A percentile compares a stretch with the other conserved stretches of the same genome.
These are phyloP conservation scores for Calonectria henricotiae DNA, from an alignment of 2,329 filamentous ascomycete genomes.

Conservation along the genomic window DNA sequence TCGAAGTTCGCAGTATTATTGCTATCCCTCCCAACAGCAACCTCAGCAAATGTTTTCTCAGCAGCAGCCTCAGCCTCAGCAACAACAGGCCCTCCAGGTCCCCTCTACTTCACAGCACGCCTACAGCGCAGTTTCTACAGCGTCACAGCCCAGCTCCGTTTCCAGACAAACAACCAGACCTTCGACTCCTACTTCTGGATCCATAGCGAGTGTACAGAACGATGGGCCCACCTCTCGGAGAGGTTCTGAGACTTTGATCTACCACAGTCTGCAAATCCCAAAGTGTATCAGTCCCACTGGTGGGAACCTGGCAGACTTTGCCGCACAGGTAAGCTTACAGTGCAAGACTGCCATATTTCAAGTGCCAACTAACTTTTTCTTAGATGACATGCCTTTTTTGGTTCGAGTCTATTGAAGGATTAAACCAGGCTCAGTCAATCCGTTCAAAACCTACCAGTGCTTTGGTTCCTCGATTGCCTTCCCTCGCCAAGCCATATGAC, in stretches of 20 bases:
- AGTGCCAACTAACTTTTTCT: constrained; percentile 35
- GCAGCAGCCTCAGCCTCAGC: constrained; percentile 33
- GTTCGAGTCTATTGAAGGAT: constrained; percentile 90
- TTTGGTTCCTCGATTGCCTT: constrained; percentile 71
- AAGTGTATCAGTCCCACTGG: constrained; percentile 82
- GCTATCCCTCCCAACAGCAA: constrained; percentile 53
- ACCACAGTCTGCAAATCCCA: constrained; percentile 80
- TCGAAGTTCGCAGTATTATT: constrained; percentile 54
- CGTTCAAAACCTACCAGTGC: constrained; percentile 60
- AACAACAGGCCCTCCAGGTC: constrained; percentile 37
- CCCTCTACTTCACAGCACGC: constrained; percentile 39
- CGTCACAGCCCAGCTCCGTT: constrained; percentile 39
- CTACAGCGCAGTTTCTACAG: constrained; percentile 44
- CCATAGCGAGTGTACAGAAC: constrained; percentile 49
- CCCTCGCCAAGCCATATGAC: constrained; percentile 82
- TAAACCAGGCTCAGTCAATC: constrained; percentile 81
- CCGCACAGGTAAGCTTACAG: constrained; percentile 77
- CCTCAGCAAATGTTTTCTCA: constrained; percentile 35
- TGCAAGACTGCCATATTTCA: neutral
- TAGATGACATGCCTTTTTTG: constrained; percentile 97
- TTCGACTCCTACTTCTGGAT: constrained; percentile 59
- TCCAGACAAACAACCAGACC: constrained; percentile 57
- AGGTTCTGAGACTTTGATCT: constrained; percentile 66
- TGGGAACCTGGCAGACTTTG: constrained; percentile 86
- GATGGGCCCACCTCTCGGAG: constrained; percentile 57